Percentiles rank a stretch among this genome's conserved stretches.
Conservation (phyloP, 768 basidiomycete genomes). For the Naganishia vaughanmartiniae region DNA sequence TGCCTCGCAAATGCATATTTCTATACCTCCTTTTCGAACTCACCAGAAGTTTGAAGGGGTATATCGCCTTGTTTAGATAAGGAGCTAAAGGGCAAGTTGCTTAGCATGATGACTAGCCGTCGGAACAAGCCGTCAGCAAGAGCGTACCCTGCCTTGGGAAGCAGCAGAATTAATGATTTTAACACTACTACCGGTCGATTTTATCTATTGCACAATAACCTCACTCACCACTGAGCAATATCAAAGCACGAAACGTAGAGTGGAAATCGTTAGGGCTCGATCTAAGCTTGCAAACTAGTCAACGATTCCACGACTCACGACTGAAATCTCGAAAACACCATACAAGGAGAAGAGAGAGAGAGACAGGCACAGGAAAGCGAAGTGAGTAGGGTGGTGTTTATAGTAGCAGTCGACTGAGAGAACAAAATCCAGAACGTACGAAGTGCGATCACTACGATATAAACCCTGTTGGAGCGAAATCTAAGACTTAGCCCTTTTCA, state of each 20-base stretch:
- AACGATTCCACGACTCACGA: background rate
- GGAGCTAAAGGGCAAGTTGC: slow-evolving; percentile 34
- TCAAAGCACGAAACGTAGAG: background rate
- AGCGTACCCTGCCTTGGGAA: slow-evolving; percentile 15
- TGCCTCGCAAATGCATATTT: background rate
- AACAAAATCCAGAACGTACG: slow-evolving; percentile 34
- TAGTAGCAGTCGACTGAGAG: background rate
- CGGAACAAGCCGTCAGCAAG: background rate
- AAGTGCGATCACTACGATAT: slow-evolving; percentile 47
- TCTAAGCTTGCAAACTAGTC: too few species aligned
- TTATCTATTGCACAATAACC: background rate
- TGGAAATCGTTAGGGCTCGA: background rate
- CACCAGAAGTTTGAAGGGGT: slow-evolving; percentile 52
- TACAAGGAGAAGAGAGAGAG: too few species aligned
- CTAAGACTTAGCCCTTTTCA: background rate
- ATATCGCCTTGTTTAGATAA: slow-evolving; percentile 45
- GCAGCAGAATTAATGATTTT: background rate
- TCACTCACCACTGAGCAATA: background rate
- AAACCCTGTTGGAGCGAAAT: slow-evolving; percentile 19
- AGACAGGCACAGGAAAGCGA: too few species aligned
- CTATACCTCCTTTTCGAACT: slow-evolving; percentile 17
- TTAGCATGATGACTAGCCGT: too few species aligned
- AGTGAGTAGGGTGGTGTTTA: too few species aligned
- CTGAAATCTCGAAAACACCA: background rate
- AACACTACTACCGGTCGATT: too few species aligned